Conservation (phyloP, 352 stramenopile species). For the Globisporangium nodosum region DNA sequence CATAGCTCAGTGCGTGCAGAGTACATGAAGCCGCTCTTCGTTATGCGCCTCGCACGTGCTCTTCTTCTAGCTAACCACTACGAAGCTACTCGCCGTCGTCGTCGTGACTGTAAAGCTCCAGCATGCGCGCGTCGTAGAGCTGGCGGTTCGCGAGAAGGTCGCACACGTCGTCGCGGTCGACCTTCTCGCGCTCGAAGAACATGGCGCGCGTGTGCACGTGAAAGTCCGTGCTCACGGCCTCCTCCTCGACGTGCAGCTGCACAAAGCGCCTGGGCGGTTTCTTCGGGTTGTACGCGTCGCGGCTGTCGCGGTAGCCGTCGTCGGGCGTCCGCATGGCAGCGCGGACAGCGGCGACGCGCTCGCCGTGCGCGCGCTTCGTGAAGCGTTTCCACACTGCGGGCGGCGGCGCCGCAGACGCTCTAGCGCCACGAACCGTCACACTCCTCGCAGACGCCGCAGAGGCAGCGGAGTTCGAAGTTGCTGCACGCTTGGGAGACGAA, state of each 20-base stretch:
- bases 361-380: conserved; percentile 30
- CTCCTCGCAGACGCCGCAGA: no score
- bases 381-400: conserved; percentile 30
- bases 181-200: conserved; percentile 41
- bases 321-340: conserved; percentile 29
- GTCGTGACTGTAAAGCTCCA: conserved; percentile 6
- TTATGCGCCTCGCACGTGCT: no score
- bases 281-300: conserved; percentile 45
- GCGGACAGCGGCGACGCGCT: conserved; percentile 21
- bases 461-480: no score
- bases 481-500: conserved; percentile 3
- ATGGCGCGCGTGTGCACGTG: conserved; percentile 28
- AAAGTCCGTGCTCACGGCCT: conserved; percentile 30
- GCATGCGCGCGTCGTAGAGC: conserved; percentile 23
- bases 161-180: conserved; percentile 40
- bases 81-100: background rate
- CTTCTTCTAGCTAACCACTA: no score
- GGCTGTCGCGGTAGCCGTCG: conserved; percentile 33
- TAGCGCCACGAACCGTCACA: no score
- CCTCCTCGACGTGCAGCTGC: conserved; percentile 43
- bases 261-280: conserved; percentile 31
- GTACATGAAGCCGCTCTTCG: no score
- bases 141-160: conserved; percentile 40
- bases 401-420: background rate
- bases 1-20: no score